These are phyloP conservation scores for Henckelia pumila DNA, from an alignment of 257 asterid genomes.

Conservation along the genomic window DNA sequence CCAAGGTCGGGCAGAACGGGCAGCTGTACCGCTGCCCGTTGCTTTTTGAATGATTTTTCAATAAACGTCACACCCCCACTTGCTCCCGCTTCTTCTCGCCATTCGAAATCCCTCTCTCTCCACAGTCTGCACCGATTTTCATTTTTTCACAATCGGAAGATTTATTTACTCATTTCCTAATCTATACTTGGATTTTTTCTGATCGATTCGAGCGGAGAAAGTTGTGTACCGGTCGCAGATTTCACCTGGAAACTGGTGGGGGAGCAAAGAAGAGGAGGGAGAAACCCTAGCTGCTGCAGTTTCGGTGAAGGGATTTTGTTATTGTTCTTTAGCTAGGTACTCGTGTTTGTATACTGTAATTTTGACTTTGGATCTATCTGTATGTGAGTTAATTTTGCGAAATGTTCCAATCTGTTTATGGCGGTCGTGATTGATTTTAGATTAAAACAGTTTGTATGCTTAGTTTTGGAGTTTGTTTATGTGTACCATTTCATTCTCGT, in stretches of 20 bases:
- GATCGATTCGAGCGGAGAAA: neutral
- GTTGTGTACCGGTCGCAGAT: neutral
- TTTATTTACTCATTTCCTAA: neutral
- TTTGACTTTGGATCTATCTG: neutral
- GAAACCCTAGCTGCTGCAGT: constrained; percentile 14
- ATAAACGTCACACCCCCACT: constrained; percentile 5
- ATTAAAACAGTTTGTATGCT: neutral
- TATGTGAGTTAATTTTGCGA: neutral
- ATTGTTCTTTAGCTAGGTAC: neutral
- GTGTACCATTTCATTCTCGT: neutral
- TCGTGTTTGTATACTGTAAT: neutral
- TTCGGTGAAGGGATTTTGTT: neutral
- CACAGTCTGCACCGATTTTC: constrained; percentile 9
- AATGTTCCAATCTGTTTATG: neutral
- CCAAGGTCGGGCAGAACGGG: constrained; percentile 34
- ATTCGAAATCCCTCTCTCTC: constrained; percentile 42
- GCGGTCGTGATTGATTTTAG: neutral
- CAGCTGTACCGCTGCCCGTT: constrained; percentile 42
- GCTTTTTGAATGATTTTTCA: neutral
- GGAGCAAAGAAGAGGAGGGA: constrained; percentile 2
- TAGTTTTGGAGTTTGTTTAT: neutral
- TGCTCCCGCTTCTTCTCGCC: constrained; percentile 63
- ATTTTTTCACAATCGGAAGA: neutral
- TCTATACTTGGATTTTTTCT: neutral
- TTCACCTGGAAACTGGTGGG: neutral